These are phyloP conservation scores for Triadica sebifera DNA, from an alignment of 345 rosid species.

Conservation along the genomic window DNA sequence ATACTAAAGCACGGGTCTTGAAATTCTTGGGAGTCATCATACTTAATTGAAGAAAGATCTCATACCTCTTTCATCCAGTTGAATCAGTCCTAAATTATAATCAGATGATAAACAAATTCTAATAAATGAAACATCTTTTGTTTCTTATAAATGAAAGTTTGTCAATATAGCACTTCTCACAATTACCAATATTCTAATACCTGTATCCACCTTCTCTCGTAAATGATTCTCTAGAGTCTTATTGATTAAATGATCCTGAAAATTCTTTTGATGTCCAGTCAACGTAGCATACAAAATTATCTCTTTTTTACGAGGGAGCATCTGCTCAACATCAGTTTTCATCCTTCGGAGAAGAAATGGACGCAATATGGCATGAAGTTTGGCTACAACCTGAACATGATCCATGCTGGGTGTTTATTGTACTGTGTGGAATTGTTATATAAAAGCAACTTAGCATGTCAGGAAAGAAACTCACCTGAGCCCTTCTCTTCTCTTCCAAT, in stretches of 20 bases:
- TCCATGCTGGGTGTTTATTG: conserved; percentile 9
- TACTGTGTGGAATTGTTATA: conserved; percentile 11
- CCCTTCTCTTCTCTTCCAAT: conserved; percentile 73
- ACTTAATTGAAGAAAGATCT: background rate
- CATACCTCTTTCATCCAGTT: background rate
- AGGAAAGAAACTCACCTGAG: conserved; percentile 49
- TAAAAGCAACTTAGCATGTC: conserved; percentile 2
- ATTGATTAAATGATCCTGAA: conserved; percentile 84
- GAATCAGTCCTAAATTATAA: background rate
- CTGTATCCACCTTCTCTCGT: conserved; percentile 41
- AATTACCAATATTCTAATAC: conserved; percentile 28
- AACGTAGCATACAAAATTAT: conserved; percentile 82
- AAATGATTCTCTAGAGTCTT: conserved; percentile 63
- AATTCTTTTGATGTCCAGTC: conserved; percentile 78
- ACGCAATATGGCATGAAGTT: conserved; percentile 89
- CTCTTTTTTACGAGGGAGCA: conserved; percentile 91
- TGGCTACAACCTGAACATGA: conserved; percentile 70
- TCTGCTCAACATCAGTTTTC: conserved; percentile 90
- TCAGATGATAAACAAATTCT: background rate
- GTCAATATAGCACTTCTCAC: background rate
- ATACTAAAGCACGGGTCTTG: background rate
- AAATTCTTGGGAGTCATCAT: background rate
- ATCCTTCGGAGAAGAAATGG: conserved; percentile 94
- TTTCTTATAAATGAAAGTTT: background rate
- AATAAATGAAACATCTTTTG: background rate